Base-by-base conservation (phyloP, 495 filamentous ascomycete genomes). In the Bacidia rubella region DNA sequence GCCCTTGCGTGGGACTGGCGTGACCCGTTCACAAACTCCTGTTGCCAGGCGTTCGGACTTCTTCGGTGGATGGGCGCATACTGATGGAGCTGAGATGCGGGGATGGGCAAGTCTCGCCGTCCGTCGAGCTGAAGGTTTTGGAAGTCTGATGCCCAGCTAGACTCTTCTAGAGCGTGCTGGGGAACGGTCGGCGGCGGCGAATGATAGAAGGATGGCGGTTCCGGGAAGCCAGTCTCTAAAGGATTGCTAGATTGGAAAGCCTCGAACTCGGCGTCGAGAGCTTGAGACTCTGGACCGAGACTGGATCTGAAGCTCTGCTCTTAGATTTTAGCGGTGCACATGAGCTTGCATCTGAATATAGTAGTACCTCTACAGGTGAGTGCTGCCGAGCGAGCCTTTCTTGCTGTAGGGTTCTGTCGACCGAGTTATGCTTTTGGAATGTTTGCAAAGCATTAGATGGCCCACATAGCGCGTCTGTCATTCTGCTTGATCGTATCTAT, bases 361-460 rank as follows among this genome's bases (percentile, higher is more conserved):
- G n/a, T n/a, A n/a, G 57, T 60, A 84, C 82, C 63, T 84, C 76
- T 43, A 70, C 66, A 10, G 77, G 70, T 17, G 74, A 66, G 45
- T 75, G 71, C 10, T 72, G 74, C 5, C 70, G 66, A 27, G 68
- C 63, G 24, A 87, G 60, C 46, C 86, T 80, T 61, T 96, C 90
- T 65, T 94, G 90, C 60, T 96, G 89, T 41, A 90, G 73, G 3
- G 83, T 82, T 17, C 85, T 74, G 63, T 97, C 87, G 44, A 80
- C 75, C 11, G 81, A 75, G 3, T 80, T 72, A 68, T 95, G 89
- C 58, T 90, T 84, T 59, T 87, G 78, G 59, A 95, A 83, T 60
- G 77, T 85, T 62, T 92, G 85, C 38, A 92, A 79, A 55, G 87
- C 80, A 67, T 90, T 95, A 11, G 89, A 89, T 22, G 90, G 88